Conservation (phyloP, 441 rosid species). For the Populus tomentosa region DNA sequence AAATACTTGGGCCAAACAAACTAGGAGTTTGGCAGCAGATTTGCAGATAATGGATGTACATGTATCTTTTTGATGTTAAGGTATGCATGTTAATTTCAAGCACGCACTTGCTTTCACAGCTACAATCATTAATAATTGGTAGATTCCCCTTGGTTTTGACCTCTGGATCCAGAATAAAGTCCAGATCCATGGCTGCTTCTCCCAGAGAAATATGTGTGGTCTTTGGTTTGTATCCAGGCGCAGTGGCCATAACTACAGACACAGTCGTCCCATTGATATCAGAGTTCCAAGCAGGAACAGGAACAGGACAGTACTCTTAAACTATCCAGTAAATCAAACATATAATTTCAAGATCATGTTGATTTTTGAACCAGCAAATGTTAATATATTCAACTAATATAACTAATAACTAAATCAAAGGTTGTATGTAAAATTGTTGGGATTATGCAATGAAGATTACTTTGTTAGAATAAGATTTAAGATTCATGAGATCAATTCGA, state of each 20-base stretch:
- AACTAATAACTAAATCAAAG: background rate
- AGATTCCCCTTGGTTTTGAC: constrained; percentile 21
- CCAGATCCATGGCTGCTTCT: constrained; percentile 49
- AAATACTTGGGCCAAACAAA: background rate
- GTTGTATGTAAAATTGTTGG: background rate
- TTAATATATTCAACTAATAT: background rate
- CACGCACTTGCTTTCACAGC: constrained; percentile 24
- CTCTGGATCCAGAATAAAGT: constrained; percentile 82
- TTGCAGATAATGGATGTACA: background rate
- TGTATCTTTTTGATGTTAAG: background rate
- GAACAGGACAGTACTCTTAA: background rate
- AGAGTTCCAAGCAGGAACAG: background rate
- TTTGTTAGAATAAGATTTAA: background rate
- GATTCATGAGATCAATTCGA: background rate
- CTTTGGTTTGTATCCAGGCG: constrained; percentile 73
- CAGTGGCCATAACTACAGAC: constrained; percentile 54
- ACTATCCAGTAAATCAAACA: background rate
- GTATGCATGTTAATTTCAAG: constrained; percentile 13
- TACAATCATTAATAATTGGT: constrained; percentile 39
- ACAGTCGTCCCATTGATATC: constrained; percentile 2
- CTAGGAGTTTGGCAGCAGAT: background rate
- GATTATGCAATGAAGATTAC: background rate
- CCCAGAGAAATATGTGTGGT: constrained; percentile 56
- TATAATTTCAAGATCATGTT: background rate
- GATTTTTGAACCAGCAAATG: background rate